Base-by-base conservation (phyloP, 352 stramenopile genomes). In the Phytophthora litchii region DNA sequence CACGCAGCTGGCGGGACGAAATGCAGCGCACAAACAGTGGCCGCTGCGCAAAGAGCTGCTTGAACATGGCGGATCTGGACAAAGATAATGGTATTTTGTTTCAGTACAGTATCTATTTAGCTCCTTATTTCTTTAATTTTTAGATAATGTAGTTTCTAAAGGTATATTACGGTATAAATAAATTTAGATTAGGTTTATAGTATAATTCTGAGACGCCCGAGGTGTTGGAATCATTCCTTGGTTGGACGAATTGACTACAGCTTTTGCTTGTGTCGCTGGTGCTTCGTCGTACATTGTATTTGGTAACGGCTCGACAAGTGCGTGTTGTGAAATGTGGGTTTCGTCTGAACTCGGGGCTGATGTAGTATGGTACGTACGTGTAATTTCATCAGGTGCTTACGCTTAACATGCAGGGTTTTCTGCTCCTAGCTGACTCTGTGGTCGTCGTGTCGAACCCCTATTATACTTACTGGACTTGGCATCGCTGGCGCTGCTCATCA, bases 381-480 rank as follows among this genome's bases (percentile, higher is more conserved):
- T 52, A 36, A 56, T 56, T 63, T 47, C 36, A 20, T 34, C 35
- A 17, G 34, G 25, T 60, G 32, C 35, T 54, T 67, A 57, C 47
- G 63, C 46, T 72, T 50, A 58, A 67, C 38, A 27, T 72, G 51
- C 57, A 60, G 37, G 42, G 20, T 25, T 61, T 48, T 54, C 19
- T 41, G 54, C 34, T 43, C 21, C 47, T 34, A 67, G 49, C 13
- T 43, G 49, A 62, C 51, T 64, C 13, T 37, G 19, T 56, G 21
- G 36, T 72, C 34, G 51, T 60, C 45, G 21, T 64, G 37, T 60
- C 52, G 47, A 56, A 40, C 50, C 54, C 59, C 54, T 72, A 75
- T 72, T 65, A 64, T 75, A 75, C 67, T 74, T 56, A 61, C 66
- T 73, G n/a, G 49, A 67, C 58, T 66, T 62, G 48, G 40, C 55